phyloP scores from a whole-genome alignment of 768 basidiomycete species.

The Termitomyces sp. region DNA sequence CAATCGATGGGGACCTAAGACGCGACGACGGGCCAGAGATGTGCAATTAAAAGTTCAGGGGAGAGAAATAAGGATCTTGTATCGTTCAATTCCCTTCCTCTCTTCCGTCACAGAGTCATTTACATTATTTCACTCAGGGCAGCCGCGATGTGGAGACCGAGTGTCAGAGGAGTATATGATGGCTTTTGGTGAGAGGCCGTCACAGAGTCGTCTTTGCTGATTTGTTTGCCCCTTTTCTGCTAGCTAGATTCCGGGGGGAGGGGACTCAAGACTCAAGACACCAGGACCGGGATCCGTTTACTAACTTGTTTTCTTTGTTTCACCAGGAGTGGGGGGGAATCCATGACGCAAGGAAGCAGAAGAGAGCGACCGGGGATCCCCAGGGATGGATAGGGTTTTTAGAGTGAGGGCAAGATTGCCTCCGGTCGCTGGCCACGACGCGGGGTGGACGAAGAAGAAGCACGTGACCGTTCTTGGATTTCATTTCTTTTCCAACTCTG shows the following conservation, averaged over 20 bases:
- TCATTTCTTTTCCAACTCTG: no score
- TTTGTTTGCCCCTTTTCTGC: background rate
- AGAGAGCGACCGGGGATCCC: background rate
- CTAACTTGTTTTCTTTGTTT: background rate
- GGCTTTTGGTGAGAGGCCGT: background rate
- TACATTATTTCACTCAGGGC: background rate
- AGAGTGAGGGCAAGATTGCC: constrained; percentile 2
- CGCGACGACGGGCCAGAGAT: background rate
- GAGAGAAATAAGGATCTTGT: background rate
- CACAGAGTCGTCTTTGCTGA: background rate
- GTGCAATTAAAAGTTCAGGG: background rate
- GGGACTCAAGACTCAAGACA: background rate
- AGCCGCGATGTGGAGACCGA: constrained; percentile 5
- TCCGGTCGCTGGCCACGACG: constrained; percentile 9
- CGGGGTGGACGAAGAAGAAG: constrained; percentile 4
- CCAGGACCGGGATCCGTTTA: background rate
- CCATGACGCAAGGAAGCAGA: no score
- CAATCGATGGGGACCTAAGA: background rate
- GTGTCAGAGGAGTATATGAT: background rate
- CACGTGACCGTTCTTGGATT: background rate
- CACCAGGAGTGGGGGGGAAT: no score
- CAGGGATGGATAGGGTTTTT: background rate
- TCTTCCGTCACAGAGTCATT: background rate
- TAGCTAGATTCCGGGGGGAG: background rate
- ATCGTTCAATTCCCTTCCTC: background rate